Base-by-base conservation (phyloP, 2,329 filamentous ascomycete genomes). In the Penicillium sp. region DNA sequence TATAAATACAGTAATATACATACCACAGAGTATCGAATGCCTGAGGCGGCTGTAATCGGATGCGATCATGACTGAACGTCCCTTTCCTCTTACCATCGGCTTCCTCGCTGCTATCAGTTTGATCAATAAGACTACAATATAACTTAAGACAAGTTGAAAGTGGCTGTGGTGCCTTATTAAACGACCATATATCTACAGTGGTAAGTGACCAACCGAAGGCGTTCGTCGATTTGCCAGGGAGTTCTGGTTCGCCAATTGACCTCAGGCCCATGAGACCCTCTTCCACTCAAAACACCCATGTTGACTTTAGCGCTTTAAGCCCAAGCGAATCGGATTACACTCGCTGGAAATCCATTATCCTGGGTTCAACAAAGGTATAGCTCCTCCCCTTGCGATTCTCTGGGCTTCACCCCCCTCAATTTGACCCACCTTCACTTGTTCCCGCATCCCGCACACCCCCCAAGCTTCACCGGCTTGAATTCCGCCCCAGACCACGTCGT, bases 181-280 rank as follows among this genome's bases (percentile, higher is more conserved):
- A 24, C 13, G 7, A 13, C 16, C 14, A 22, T 36, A 45, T 18
- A 48, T 55, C 50, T 49, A 56, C 50, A 53, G 61, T 55, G 46
- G 56, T 61, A 55, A 60, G 51, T 48, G 52, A 50, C 54, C 57
- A 62, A 59, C 53, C 50, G 44, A 46, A 51, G 54, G 46, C 31
- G 51, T 56, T 53, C 38, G 56, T 55, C 41, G 65, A 55, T 58
- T 55, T 51, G 43, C 48, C 55, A 27, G 63, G 58, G 58, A 53
- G 63, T 58, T 71, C 63, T 72, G 70, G 71, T 73, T 73, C 70
- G 70, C 66, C 71, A 72, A 73, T 73, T 72, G 66, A 61, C 56
- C 61, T 62, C 59, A 65, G 31, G 57, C 63, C 60, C 59, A 59
- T 59, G 54, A 55, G 62, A 58, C 60, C 57, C 58, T 64, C 62